These are phyloP conservation scores for Chalciporus piperatus DNA, from an alignment of 768 basidiomycete species.

Conservation along the genomic window DNA sequence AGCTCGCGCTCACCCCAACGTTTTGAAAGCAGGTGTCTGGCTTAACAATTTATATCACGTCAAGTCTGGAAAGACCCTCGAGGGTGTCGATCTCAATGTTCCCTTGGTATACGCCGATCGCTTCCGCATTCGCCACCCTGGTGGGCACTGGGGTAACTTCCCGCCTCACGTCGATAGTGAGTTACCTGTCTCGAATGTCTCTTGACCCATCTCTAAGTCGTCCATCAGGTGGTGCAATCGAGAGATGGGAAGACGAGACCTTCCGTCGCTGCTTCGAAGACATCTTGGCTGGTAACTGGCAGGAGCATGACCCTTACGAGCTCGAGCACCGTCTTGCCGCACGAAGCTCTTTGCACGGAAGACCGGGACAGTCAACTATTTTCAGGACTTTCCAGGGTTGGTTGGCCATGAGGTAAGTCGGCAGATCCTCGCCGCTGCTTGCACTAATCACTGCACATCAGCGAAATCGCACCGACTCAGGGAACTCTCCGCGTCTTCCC, in stretches of 20 bases:
- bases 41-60: slow-evolving; percentile 61
- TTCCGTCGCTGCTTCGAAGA: slow-evolving; percentile 60
- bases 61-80: slow-evolving; percentile 35
- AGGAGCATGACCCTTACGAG: slow-evolving; percentile 64
- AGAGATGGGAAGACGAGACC: slow-evolving; percentile 66
- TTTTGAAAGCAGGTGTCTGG: slow-evolving; percentile 55
- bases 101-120: slow-evolving; percentile 73
- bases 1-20: slow-evolving; percentile 65
- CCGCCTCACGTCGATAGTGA: slow-evolving; percentile 52
- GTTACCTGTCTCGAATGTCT: slow-evolving; percentile 22
- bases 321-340: slow-evolving; percentile 59
- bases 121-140: slow-evolving; percentile 71
- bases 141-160: slow-evolving; percentile 54
- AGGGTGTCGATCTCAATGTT: slow-evolving; percentile 57
- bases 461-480: slow-evolving; percentile 64
- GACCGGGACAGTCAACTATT: slow-evolving; percentile 49
- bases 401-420: slow-evolving; percentile 59
- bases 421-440: background rate
- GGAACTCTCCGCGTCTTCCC: slow-evolving; percentile 73
- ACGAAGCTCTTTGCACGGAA: slow-evolving; percentile 61
- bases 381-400: slow-evolving; percentile 77
- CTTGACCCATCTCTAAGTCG: background rate
- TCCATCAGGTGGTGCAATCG: slow-evolving; percentile 60
- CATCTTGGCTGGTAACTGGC: slow-evolving; percentile 63
- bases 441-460: slow-evolving; percentile 15